phyloP scores from a whole-genome alignment of 2,329 filamentous ascomycete genomes.

The Pleoardoris graminearum region DNA sequence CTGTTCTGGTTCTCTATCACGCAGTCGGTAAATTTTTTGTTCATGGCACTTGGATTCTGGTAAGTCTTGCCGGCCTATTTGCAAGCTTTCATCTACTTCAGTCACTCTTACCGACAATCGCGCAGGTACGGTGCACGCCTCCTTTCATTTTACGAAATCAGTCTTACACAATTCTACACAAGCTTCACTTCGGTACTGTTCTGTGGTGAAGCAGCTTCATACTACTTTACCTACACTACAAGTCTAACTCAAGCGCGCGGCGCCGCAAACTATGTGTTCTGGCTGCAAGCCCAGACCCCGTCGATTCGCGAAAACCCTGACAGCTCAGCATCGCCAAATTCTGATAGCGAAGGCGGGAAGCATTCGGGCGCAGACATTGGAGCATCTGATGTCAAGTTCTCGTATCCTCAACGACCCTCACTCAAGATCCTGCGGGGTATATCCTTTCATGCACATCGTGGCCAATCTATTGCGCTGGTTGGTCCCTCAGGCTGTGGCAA shows the following conservation, averaged over 20 bases:
- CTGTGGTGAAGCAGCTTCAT: not conserved
- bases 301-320: slow-evolving; percentile 42
- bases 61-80: slow-evolving; percentile 27
- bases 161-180: slow-evolving; percentile 69
- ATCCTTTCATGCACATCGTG: slow-evolving; percentile 68
- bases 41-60: slow-evolving; percentile 83
- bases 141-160: not conserved
- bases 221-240: slow-evolving; percentile 81
- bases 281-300: slow-evolving; percentile 45
- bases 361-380: slow-evolving; percentile 1
- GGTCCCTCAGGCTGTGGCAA: slow-evolving; percentile 93
- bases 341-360: slow-evolving; percentile 36
- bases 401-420: slow-evolving; percentile 78
- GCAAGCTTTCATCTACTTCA: too few relatives aligned
- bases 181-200: not conserved
- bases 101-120: too few relatives aligned
- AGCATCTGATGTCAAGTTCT: slow-evolving; percentile 67
- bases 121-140: slow-evolving; percentile 16
- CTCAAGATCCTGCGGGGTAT: slow-evolving; percentile 83
- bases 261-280: slow-evolving; percentile 64
- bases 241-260: slow-evolving; percentile 97
- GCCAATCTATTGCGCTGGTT: slow-evolving; percentile 85
- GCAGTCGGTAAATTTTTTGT: slow-evolving; percentile 79
- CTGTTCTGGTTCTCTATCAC: slow-evolving; percentile 81
- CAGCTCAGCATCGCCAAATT: slow-evolving; percentile 23